These are phyloP conservation scores for Termitomyces sp. DNA, from an alignment of 768 basidiomycete species.

Conservation along the genomic window DNA sequence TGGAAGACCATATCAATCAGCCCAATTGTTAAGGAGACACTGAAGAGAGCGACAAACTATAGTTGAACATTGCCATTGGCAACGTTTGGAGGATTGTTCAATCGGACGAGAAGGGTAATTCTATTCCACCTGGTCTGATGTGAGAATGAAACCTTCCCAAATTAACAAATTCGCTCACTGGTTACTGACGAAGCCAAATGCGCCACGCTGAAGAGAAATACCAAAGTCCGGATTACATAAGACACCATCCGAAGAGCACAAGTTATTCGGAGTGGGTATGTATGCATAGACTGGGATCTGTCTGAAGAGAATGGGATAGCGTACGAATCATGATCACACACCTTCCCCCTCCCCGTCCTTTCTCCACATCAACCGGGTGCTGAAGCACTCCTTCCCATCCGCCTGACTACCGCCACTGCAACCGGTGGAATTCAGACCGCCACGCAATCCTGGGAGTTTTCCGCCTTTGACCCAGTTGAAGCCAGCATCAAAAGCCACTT, in stretches of 20 bases:
- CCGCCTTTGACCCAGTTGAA: conserved; percentile 75
- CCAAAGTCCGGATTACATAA: conserved; percentile 74
- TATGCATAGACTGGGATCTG: conserved; percentile 66
- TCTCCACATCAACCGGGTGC: conserved; percentile 74
- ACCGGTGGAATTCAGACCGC: conserved; percentile 54
- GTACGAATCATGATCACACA: conserved; percentile 23
- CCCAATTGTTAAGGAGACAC: not conserved
- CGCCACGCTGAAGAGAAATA: conserved; percentile 64
- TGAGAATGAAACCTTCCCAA: not conserved
- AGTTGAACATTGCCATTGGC: conserved; percentile 74
- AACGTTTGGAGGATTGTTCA: conserved; percentile 61
- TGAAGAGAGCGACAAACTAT: conserved; percentile 42
- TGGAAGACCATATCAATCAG: not conserved
- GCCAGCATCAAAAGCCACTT: conserved; percentile 59
- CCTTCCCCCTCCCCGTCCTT: conserved; percentile 61
- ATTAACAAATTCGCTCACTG: conserved; percentile 38
- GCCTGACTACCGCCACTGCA: conserved; percentile 68
- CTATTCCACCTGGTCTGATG: conserved; percentile 51
- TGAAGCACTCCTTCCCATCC: conserved; percentile 66
- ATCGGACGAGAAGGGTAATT: conserved; percentile 67
- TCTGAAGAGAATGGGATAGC: not conserved
- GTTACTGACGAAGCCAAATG: conserved; percentile 56
- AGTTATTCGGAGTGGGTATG: conserved; percentile 53
- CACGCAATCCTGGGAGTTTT: conserved; percentile 72
- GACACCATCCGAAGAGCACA: conserved; percentile 52